Percentiles rank a stretch among this genome's conserved stretches.
Conservation (phyloP, 768 basidiomycete genomes). For the Pleurotus platypus region DNA sequence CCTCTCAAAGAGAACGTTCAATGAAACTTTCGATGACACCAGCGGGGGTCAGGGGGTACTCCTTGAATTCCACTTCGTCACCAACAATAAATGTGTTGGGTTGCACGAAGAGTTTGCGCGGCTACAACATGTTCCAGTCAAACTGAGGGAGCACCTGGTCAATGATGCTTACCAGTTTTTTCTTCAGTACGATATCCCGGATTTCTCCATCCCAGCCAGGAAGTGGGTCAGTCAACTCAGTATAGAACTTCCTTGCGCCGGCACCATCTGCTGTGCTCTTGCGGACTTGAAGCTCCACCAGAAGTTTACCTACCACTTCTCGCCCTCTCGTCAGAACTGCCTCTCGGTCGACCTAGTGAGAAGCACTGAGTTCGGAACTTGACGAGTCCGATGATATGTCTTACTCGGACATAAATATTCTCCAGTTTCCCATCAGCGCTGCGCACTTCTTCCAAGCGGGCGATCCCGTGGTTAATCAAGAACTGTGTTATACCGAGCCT, state of each 20-base stretch:
- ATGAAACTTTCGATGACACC: constrained; percentile 83
- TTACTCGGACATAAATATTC: constrained; percentile 67
- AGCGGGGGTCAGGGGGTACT: constrained; percentile 69
- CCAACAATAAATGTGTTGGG: constrained; percentile 71
- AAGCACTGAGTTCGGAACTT: not conserved
- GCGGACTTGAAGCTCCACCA: constrained; percentile 78
- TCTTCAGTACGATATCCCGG: constrained; percentile 70
- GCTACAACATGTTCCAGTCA: constrained; percentile 35
- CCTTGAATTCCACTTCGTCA: constrained; percentile 70
- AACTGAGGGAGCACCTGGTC: not conserved
- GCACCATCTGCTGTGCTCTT: constrained; percentile 83
- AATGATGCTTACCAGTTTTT: constrained; percentile 62
- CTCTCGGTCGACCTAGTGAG: constrained; percentile 62
- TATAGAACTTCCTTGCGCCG: constrained; percentile 78
- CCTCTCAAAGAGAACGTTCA: constrained; percentile 39
- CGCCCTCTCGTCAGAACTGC: constrained; percentile 64
- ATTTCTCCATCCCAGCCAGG: constrained; percentile 73
- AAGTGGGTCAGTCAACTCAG: constrained; percentile 70
- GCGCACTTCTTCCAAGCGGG: constrained; percentile 64
- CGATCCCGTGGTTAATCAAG: constrained; percentile 69
- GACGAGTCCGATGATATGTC: constrained; percentile 15
- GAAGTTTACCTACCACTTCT: constrained; percentile 65
- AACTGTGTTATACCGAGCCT: constrained; percentile 83
- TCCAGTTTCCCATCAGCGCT: constrained; percentile 53
- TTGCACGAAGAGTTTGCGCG: constrained; percentile 83